Evolutionary conservation across 2,329 filamentous ascomycete genomes (phyloP).

Genomic region (Monosporascus sp.): DNA sequence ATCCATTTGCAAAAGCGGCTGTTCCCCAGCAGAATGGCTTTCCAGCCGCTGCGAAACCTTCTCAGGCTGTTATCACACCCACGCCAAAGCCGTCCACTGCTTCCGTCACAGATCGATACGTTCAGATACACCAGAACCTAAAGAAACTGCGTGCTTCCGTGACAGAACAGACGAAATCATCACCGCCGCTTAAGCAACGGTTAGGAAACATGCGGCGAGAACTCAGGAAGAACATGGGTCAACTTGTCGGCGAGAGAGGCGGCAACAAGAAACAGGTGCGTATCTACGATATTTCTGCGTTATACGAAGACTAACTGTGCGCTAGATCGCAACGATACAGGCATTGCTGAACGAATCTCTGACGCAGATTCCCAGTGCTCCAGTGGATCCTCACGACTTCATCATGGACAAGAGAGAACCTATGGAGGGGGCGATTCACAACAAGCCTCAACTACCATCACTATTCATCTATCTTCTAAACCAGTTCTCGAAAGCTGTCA

Average conservation of each 20-base stretch:
- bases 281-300: conserved; percentile 5
- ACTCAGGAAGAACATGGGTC: conserved; percentile 67
- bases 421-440: conserved; percentile 43
- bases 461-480: conserved; percentile 72
- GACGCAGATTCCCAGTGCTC: conserved; percentile 45
- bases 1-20: conserved; percentile 4
- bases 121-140: conserved; percentile 60
- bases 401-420: conserved; percentile 41
- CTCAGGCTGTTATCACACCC: conserved; percentile 1
- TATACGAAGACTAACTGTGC: conserved; percentile 1
- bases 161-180: conserved; percentile 46
- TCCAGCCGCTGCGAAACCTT: conserved; percentile 1
- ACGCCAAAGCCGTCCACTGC: conserved; percentile 8
- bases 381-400: conserved; percentile 50
- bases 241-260: conserved; percentile 61
- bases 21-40: conserved; percentile 11
- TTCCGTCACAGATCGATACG: conserved; percentile 35
- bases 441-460: conserved; percentile 52
- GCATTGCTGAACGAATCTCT: conserved; percentile 48
- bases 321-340: conserved; percentile 43
- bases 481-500: conserved; percentile 66
- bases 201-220: conserved; percentile 68
- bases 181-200: conserved; percentile 54
- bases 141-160: conserved; percentile 50
- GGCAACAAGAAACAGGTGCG: conserved; percentile 54